phyloP scores from a whole-genome alignment of 208 protist genomes.

The Acanthamoeba lenticulata region DNA sequence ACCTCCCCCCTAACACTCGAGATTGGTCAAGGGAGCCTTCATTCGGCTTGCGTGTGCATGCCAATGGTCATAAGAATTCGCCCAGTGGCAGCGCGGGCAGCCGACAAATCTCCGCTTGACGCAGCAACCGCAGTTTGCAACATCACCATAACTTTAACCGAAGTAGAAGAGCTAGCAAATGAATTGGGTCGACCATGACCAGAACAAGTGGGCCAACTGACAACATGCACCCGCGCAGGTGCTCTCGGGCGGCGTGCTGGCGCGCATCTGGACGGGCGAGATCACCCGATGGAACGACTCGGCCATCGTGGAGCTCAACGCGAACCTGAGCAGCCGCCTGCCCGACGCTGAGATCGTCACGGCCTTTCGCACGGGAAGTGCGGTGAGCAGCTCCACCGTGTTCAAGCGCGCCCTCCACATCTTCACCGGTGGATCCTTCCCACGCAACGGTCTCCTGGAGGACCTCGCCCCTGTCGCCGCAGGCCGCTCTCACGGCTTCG shows the following conservation, averaged over 20 bases:
- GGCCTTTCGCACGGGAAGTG: neutral
- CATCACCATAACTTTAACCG: no score
- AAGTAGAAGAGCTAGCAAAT: no score
- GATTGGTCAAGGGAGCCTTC: no score
- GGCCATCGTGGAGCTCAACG: neutral
- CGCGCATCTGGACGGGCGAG: neutral
- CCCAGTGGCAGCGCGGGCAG: no score
- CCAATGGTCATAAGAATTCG: neutral
- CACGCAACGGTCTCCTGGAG: neutral
- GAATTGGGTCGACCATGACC: no score
- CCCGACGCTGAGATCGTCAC: slow-evolving; percentile 5
- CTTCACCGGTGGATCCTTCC: neutral
- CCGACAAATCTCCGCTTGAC: no score
- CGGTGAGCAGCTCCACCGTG: neutral
- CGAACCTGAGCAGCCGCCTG: neutral
- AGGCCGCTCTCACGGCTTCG: neutral
- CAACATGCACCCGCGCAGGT: neutral
- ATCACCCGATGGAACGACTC: slow-evolving; percentile 12
- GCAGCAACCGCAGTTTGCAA: no score
- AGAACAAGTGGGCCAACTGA: no score
- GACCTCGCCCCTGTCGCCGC: neutral
- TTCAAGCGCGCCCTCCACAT: neutral
- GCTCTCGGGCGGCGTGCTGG: neutral
- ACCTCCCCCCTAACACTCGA: no score
- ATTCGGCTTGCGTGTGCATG: no score